Evolutionary conservation across 2,329 filamentous ascomycete genomes (phyloP), one percentile per base, ranked within the genome.

Genomic region (Albifimbria verrucaria): DNA sequence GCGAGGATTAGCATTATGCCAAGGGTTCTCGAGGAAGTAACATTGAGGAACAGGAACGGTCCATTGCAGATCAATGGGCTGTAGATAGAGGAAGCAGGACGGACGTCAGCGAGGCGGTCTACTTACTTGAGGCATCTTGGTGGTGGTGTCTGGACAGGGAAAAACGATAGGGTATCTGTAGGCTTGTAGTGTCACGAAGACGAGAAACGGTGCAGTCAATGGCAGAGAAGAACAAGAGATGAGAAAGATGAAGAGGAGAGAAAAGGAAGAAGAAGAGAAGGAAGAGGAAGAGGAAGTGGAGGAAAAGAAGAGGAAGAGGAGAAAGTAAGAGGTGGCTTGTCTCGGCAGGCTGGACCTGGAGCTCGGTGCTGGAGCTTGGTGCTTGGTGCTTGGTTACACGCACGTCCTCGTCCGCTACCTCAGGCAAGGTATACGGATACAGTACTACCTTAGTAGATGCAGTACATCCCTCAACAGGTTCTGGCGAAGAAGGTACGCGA

Each of bases 51-150:
- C n/a, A 15, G 26, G 26, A 32, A 32, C 26, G 15, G 7, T 7
- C 15, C 15, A 15, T 32, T 7, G 26, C 26, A 44, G 18, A 39
- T 46, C 26, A 49, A 12, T 15, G 43, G 24, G 9, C 7, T n/a
- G 41, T 51, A 26, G 49, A 44, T 43, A 32, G 26, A 15, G 15
- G 26, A 32, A 32, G 26, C 26, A 15, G 7, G 26, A 32, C 26
- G 15, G 26, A 15, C 26, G 15, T 32, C 9, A 18, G 23, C 11
- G 46, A 22, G 44, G 21, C 25, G 26, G 26, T 32, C 18, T 44
- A 53, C 64, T 52, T 59, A 70, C 68, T 58, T 70, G 54, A 55
- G 68, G 66, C 68, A 70, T 70, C 51, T 63, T 69, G 67, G 54
- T 58, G 55, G 59, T 58, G 54, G 26, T 23, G 41, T 7, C 26